Conservation (phyloP, 768 basidiomycete genomes). For the Xerocomellus intermedius region DNA sequence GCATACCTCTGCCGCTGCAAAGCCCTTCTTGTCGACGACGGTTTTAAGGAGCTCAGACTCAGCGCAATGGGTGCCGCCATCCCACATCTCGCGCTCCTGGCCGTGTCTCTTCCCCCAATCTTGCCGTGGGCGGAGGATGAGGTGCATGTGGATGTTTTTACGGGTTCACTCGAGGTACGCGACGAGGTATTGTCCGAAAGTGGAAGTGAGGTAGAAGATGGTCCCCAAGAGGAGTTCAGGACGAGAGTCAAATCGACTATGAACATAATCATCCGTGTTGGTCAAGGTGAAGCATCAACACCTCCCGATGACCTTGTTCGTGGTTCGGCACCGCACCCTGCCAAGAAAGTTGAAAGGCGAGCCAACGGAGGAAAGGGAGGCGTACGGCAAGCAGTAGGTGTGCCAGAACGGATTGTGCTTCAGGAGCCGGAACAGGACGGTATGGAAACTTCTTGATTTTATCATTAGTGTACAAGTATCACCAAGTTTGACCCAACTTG, state of each 20-base stretch:
- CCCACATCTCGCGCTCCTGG: slow-evolving; percentile 70
- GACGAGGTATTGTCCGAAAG: slow-evolving; percentile 63
- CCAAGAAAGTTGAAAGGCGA: slow-evolving; percentile 7
- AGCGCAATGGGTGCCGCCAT: slow-evolving; percentile 90
- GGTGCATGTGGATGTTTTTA: slow-evolving; percentile 58
- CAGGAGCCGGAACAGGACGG: slow-evolving; percentile 46
- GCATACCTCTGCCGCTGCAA: slow-evolving; percentile 79
- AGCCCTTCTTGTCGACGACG: slow-evolving; percentile 65
- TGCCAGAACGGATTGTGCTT: slow-evolving; percentile 32
- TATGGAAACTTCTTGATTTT: slow-evolving; percentile 32
- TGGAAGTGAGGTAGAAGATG: slow-evolving; percentile 54
- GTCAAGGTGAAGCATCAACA: slow-evolving; percentile 49
- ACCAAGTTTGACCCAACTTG: background rate
- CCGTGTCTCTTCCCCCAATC: slow-evolving; percentile 67
- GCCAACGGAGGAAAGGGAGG: slow-evolving; percentile 10
- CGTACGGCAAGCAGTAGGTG: slow-evolving; percentile 1
- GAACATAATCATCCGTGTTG: slow-evolving; percentile 57
- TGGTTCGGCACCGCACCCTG: background rate
- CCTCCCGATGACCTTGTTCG: slow-evolving; percentile 11
- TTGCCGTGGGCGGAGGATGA: slow-evolving; percentile 67
- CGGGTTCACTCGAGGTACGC: slow-evolving; percentile 68
- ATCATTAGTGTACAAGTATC: background rate
- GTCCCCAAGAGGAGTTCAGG: slow-evolving; percentile 52
- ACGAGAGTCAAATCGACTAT: slow-evolving; percentile 73
- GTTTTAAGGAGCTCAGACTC: slow-evolving; percentile 75